Evolutionary conservation across 805 yeast genomes (phyloP).

Genomic region (Kuraishia ogatae): DNA sequence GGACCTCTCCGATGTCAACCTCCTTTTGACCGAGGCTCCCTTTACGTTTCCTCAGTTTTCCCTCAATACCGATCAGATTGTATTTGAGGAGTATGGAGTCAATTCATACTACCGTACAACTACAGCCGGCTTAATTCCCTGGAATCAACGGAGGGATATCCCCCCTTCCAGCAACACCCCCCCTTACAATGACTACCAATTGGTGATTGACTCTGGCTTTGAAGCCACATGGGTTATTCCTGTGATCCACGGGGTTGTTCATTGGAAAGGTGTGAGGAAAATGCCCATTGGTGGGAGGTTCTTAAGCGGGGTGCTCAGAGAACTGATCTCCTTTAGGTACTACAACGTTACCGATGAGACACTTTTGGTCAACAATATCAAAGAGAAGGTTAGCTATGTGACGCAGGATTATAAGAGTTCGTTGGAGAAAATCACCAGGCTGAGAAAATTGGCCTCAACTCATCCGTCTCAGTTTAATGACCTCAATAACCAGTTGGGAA

Average conservation of each 20-base stretch:
- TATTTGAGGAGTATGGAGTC: constrained; percentile 91
- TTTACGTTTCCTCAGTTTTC: constrained; percentile 76
- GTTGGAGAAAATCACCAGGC: constrained; percentile 16
- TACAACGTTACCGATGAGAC: constrained; percentile 93
- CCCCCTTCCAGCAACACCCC: too few relatives aligned
- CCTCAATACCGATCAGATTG: constrained; percentile 79
- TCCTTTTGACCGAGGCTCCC: constrained; percentile 75
- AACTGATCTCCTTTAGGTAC: constrained; percentile 80
- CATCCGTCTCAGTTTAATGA: constrained; percentile 1
- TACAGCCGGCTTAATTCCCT: constrained; percentile 53
- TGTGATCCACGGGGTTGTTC: constrained; percentile 65
- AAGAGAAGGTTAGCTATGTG: constrained; percentile 70
- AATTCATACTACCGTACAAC: constrained; percentile 60
- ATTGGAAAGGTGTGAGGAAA: constrained; percentile 69
- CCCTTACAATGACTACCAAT: constrained; percentile 49
- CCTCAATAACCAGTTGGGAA: constrained; percentile 13
- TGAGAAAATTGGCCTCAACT: constrained; percentile 8
- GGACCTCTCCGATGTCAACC: constrained; percentile 40
- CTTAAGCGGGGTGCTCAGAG: constrained; percentile 75
- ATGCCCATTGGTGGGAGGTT: constrained; percentile 84
- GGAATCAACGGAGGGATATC: constrained; percentile 29
- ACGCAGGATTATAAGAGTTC: constrained; percentile 41
- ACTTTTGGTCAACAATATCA: constrained; percentile 71
- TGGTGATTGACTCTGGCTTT: constrained; percentile 85
- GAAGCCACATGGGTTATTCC: constrained; percentile 86